These are phyloP conservation scores for Lecanicillium sp. DNA, from an alignment of 2,329 filamentous ascomycete species.

Conservation along the genomic window DNA sequence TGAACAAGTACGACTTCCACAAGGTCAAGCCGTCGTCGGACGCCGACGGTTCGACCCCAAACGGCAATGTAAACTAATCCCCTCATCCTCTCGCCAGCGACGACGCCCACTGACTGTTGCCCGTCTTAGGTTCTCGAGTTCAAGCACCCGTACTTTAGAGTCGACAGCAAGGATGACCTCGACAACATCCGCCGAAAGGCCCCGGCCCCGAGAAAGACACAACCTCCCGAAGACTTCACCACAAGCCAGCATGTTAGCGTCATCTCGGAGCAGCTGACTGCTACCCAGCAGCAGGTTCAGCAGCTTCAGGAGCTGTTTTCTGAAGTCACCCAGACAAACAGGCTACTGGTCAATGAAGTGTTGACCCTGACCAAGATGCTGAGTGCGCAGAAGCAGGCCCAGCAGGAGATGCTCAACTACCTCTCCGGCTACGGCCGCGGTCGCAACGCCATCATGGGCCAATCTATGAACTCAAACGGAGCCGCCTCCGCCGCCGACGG, in stretches of 20 bases:
- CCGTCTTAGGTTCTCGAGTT: slow-evolving; percentile 55
- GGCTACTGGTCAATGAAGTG: slow-evolving; percentile 55
- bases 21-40: slow-evolving; percentile 64
- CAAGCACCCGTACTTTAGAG: slow-evolving; percentile 92
- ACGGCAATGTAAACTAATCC: slow-evolving; percentile 26
- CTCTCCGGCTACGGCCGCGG: slow-evolving; percentile 41
- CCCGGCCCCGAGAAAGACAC: slow-evolving; percentile 75
- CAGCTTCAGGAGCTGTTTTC: slow-evolving; percentile 77
- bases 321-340: slow-evolving; percentile 61
- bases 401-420: slow-evolving; percentile 50
- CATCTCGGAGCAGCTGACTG: slow-evolving; percentile 78
- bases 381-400: slow-evolving; percentile 49
- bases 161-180: slow-evolving; percentile 90
- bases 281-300: slow-evolving; percentile 88
- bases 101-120: not conserved
- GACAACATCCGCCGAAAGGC: slow-evolving; percentile 96
- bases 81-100: slow-evolving; percentile 47
- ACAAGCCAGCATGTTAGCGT: slow-evolving; percentile 84
- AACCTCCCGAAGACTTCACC: slow-evolving; percentile 61
- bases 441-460: slow-evolving; percentile 27
- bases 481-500: slow-evolving; percentile 31
- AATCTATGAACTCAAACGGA: slow-evolving; percentile 24
- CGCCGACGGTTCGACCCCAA: slow-evolving; percentile 22
- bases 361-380: slow-evolving; percentile 53
- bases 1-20: slow-evolving; percentile 98